These are phyloP conservation scores for Sordariomycetes sp. DNA, from an alignment of 2,329 filamentous ascomycete species.

Conservation along the genomic window DNA sequence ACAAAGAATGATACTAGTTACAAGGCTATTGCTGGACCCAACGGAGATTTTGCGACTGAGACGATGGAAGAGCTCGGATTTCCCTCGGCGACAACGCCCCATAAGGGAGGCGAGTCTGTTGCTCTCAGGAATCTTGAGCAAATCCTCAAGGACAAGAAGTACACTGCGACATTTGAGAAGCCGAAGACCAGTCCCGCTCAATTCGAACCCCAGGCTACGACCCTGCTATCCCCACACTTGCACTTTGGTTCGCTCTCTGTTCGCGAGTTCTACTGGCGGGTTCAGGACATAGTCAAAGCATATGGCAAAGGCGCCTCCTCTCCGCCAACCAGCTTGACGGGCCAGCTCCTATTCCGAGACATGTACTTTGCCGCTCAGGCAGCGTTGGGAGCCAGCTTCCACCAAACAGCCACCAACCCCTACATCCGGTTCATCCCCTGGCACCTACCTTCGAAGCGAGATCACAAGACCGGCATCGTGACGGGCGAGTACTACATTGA, in stretches of 20 bases:
- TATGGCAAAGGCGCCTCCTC: conserved; percentile 47
- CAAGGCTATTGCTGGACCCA: conserved; percentile 52
- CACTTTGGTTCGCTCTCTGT: conserved; percentile 68
- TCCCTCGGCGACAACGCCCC: conserved; percentile 52
- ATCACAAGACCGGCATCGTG: conserved; percentile 30
- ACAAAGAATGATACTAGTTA: conserved; percentile 48
- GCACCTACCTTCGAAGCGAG: conserved; percentile 59
- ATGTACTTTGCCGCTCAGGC: conserved; percentile 80
- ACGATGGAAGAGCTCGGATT: conserved; percentile 64
- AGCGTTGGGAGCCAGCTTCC: conserved; percentile 52
- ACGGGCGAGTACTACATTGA: conserved; percentile 58
- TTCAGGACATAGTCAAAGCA: conserved; percentile 49
- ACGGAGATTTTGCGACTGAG: conserved; percentile 60
- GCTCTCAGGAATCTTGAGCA: conserved; percentile 49
- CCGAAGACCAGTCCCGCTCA: conserved; percentile 66
- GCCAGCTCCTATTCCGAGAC: conserved; percentile 68
- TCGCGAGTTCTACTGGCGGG: conserved; percentile 65
- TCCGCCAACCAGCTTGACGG: conserved; percentile 60
- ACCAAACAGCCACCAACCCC: conserved; percentile 55
- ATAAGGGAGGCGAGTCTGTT: conserved; percentile 60
- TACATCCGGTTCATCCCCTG: conserved; percentile 69
- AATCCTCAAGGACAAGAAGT: conserved; percentile 53
- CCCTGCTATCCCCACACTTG: conserved; percentile 61
- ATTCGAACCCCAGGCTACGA: conserved; percentile 65
- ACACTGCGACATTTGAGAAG: conserved; percentile 67